phyloP scores from a whole-genome alignment of 1,284 basidiomycete genomes.

The Singerocomus rubriflavus region DNA sequence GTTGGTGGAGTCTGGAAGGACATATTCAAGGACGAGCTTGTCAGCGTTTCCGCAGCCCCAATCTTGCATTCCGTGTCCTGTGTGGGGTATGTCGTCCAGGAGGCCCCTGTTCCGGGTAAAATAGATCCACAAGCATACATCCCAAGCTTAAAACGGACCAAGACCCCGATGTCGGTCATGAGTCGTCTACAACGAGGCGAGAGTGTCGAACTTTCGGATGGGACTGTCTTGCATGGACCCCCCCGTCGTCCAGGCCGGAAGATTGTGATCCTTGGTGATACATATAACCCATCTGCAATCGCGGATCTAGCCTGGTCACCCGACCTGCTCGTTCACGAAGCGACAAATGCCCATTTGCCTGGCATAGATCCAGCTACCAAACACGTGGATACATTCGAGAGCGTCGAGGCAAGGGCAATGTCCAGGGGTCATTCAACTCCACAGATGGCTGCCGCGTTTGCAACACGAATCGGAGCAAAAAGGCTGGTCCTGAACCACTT shows the following conservation, averaged over 20 bases:
- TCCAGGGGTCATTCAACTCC: constrained; percentile 91
- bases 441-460: constrained; percentile 86
- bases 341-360: constrained; percentile 89
- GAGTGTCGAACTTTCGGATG: constrained; percentile 72
- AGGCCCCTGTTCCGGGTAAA: constrained; percentile 75
- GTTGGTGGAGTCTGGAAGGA: constrained; percentile 69
- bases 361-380: constrained; percentile 57
- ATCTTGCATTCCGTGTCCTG: constrained; percentile 82
- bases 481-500: constrained; percentile 85
- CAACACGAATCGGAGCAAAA: constrained; percentile 61
- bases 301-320: constrained; percentile 54
- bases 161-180: constrained; percentile 71
- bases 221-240: constrained; percentile 75
- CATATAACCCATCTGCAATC: constrained; percentile 71
- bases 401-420: constrained; percentile 66
- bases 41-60: constrained; percentile 82
- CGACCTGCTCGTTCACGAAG: constrained; percentile 80
- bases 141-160: constrained; percentile 64
- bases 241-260: constrained; percentile 65
- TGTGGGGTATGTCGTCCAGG: constrained; percentile 79
- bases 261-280: constrained; percentile 79
- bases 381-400: constrained; percentile 53
- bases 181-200: constrained; percentile 67
- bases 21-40: constrained; percentile 56
- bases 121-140: constrained; percentile 65